These are phyloP conservation scores for Saturnispora silvae DNA, from an alignment of 805 yeast species.

Conservation along the genomic window DNA sequence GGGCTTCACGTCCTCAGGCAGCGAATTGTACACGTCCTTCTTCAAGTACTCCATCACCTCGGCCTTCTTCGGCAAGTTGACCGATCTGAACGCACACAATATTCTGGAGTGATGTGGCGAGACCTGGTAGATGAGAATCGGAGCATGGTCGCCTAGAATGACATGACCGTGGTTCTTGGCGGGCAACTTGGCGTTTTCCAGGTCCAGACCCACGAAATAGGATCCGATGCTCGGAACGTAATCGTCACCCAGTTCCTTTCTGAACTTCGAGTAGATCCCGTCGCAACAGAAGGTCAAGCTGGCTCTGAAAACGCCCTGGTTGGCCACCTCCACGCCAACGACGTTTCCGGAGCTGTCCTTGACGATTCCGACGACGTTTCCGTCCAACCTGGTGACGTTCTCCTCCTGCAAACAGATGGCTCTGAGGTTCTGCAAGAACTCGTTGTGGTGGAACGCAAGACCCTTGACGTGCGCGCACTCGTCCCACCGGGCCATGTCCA, in stretches of 20 bases:
- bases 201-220: slow-evolving; percentile 76
- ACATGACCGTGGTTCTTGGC: slow-evolving; percentile 79
- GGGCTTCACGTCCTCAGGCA: slow-evolving; percentile 59
- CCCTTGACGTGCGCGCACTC: slow-evolving; percentile 52
- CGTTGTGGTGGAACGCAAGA: slow-evolving; percentile 88
- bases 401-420: slow-evolving; percentile 54
- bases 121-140: slow-evolving; percentile 81
- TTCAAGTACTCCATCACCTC: slow-evolving; percentile 49
- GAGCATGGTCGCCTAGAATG: slow-evolving; percentile 75
- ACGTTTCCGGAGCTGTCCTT: slow-evolving; percentile 42
- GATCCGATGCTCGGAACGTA: slow-evolving; percentile 64
- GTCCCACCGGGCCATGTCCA: slow-evolving; percentile 46
- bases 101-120: slow-evolving; percentile 76
- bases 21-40: slow-evolving; percentile 47
- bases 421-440: slow-evolving; percentile 70
- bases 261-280: slow-evolving; percentile 88
- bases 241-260: slow-evolving; percentile 56
- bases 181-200: slow-evolving; percentile 69
- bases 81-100: slow-evolving; percentile 73
- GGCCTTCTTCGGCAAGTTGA: slow-evolving; percentile 57
- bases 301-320: slow-evolving; percentile 39
- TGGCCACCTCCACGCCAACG: slow-evolving; percentile 61
- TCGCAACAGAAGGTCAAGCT: slow-evolving; percentile 74
- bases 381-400: slow-evolving; percentile 72
- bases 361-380: slow-evolving; percentile 63